These are phyloP conservation scores for Achaetomiella virescens DNA, from an alignment of 495 filamentous ascomycete genomes.

Conservation along the genomic window DNA sequence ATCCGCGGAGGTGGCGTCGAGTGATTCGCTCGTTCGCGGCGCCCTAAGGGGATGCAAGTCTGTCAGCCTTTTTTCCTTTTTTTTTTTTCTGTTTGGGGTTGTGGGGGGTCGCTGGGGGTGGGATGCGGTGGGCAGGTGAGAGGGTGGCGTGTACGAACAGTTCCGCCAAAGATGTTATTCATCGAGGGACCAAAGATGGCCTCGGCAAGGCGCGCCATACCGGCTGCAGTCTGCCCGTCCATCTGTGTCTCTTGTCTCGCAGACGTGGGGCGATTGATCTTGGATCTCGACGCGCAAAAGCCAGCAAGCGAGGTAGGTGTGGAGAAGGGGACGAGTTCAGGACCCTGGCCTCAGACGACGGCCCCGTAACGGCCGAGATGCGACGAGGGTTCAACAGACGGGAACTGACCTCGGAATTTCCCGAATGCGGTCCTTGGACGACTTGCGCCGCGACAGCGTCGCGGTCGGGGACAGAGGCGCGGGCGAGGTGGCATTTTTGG, in stretches of 20 bases:
- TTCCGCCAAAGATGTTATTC: slow-evolving; percentile 16
- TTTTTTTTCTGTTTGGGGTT: neutral
- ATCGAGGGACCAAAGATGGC: slow-evolving; percentile 17
- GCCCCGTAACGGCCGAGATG: neutral
- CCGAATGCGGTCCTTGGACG: slow-evolving; percentile 36
- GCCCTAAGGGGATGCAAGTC: slow-evolving; percentile 13
- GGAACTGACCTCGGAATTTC: slow-evolving; percentile 40
- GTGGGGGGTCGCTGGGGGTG: neutral
- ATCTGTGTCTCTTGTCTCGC: neutral
- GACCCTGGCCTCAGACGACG: neutral
- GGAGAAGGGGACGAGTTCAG: neutral
- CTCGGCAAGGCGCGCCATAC: slow-evolving; percentile 17
- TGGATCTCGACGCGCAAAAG: neutral
- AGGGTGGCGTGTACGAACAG: slow-evolving; percentile 29
- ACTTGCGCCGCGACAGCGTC: slow-evolving; percentile 20
- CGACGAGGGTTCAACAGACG: neutral
- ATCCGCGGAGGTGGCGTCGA: slow-evolving; percentile 11
- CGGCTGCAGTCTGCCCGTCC: neutral
- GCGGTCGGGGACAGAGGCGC: neutral
- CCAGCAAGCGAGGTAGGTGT: neutral
- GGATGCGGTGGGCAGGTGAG: neutral
- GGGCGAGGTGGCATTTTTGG: slow-evolving; percentile 1
- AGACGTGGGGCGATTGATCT: neutral
- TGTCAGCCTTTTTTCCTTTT: slow-evolving; percentile 11
- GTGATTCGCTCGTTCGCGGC: slow-evolving; percentile 28